These are phyloP conservation scores for Penicillium pancosmium DNA, from an alignment of 495 filamentous ascomycete genomes.

Conservation along the genomic window DNA sequence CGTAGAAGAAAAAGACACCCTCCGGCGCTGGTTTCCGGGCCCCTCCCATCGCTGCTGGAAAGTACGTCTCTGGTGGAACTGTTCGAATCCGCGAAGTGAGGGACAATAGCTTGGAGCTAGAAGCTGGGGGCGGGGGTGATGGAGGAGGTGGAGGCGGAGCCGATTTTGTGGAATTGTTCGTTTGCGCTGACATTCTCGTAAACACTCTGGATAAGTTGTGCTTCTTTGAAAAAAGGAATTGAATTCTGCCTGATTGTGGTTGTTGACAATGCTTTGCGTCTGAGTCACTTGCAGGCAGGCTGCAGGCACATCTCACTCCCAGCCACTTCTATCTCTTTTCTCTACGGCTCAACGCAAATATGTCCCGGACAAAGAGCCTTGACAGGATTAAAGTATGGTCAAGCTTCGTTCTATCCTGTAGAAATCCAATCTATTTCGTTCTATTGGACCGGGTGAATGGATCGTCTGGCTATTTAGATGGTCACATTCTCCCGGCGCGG, in stretches of 20 bases:
- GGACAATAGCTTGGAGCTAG: not conserved
- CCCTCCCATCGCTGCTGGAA: not conserved
- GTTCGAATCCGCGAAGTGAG: not conserved
- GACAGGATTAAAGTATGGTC: not conserved
- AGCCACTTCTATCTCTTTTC: not conserved
- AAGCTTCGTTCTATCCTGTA: not conserved
- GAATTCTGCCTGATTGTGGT: not conserved
- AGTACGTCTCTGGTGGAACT: not conserved
- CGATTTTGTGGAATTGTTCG: not conserved
- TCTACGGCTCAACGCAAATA: not conserved
- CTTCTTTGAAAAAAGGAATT: not conserved
- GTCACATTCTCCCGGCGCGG: constrained; percentile 21
- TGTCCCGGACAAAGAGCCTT: not conserved
- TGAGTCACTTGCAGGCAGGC: not conserved
- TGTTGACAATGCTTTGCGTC: not conserved
- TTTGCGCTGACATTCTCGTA: not conserved
- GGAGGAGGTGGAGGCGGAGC: constrained; percentile 14
- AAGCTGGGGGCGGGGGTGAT: constrained; percentile 8
- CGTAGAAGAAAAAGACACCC: constrained; percentile 35
- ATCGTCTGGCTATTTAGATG: not conserved
- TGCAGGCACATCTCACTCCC: too few relatives aligned
- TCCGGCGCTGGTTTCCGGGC: not conserved
- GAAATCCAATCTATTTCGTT: not conserved
- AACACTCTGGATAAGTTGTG: not conserved
- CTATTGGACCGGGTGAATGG: constrained; percentile 17